Base-by-base conservation (phyloP, 2,329 filamentous ascomycete genomes). In the Aspergillus jensenii region DNA sequence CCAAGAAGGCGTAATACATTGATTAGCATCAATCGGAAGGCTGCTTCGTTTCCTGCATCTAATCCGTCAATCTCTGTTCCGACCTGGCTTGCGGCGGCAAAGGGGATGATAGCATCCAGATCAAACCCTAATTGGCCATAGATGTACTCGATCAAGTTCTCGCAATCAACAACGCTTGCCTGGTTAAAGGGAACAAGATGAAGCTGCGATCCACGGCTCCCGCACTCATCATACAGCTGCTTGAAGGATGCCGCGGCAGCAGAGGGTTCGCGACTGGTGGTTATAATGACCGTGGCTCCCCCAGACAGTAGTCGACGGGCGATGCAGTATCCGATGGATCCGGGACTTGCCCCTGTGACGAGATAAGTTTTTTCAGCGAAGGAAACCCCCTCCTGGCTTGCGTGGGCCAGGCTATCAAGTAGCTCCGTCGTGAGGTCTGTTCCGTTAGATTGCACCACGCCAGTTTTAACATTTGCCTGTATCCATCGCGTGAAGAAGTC, bases 141-240 rank as follows among this genome's bases (percentile, higher is more conserved):
- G 8, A 57, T 21, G 14, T 57, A 31, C 6, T 57, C 49, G 6
- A 57, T 43, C 1, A 57, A 17, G 2, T 14, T 17, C 3, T 52
- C 33, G 33, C 41, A 25, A 33, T 57, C 55, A 3, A 41, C 21
- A 0, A 12, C 15, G 17, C 55, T 57, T 12, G 17, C 48, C 25
- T 57, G 55, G 40, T 57, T 57, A 23, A 57, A 57, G 1, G 55
- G 49, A 0, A 52, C 27, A 6, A 57, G 7, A 12, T 33, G 25
- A 1, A 57, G 37, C 11, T 43, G 17, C 1, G 40, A 46, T 6
- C 49, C 55, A 15, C 41, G 31, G 4, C 48, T 21, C 1, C 55
- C 41, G 25, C 44, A 21, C 11, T 39, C 41, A 14, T 33, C 15
- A 12, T 57, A 57, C 4, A 57, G 8, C 6, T 15, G 23, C 4